Evolutionary conservation across 108 stramenopile genomes (phyloP), one percentile per base, ranked within the genome.

Genomic region (Parietichytrium sp.): DNA sequence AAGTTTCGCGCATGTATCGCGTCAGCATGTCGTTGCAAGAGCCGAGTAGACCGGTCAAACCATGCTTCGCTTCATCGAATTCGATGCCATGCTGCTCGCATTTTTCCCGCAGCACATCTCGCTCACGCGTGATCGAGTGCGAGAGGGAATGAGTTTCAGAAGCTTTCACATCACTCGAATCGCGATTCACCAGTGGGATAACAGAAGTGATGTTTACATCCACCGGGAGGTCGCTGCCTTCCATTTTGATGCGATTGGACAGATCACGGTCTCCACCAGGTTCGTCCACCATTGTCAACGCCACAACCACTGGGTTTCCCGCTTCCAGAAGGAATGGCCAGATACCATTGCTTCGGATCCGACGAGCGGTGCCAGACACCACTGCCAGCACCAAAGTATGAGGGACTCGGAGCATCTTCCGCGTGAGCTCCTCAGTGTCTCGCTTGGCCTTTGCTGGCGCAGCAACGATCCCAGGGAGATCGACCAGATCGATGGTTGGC

Each of bases 401-500:
- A 33, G 18, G 23, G 10, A 6, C n/a, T 25, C 0, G 8, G 2
- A 72, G 61, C 61, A 78, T 49, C 4, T 27, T 10, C 20, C 48
- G 10, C 0, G 78, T 78, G 0, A 48, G 10, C 3, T 23, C 48
- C 47, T 3, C 29, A 8, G 47, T 78, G 45, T 10, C 48, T 48
- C 23, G 47, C 0, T 48, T 47, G 4, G 48, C 78, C 4, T 4
- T 4, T 18, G 20, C 4, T 18, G 78, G 78, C n/a, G 78, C 78
- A 0, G 78, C 20, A 8, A 78, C 78, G 47, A 78, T 78, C 7
- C 78, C 78, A 3, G 78, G 78, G 29, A 78, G 78, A 48, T 78
- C 78, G 0, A 78, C 47, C 13, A 78, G 78, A 29, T 78, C 78
- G 25, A 78, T 47, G n/a, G 78, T 78, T 15, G 78, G 78, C 0